Percentiles rank a stretch among this genome's conserved stretches.
These are phyloP conservation scores for Musa itinerans DNA, from an alignment of 176 grass and related monocot genomes.

Conservation along the genomic window DNA sequence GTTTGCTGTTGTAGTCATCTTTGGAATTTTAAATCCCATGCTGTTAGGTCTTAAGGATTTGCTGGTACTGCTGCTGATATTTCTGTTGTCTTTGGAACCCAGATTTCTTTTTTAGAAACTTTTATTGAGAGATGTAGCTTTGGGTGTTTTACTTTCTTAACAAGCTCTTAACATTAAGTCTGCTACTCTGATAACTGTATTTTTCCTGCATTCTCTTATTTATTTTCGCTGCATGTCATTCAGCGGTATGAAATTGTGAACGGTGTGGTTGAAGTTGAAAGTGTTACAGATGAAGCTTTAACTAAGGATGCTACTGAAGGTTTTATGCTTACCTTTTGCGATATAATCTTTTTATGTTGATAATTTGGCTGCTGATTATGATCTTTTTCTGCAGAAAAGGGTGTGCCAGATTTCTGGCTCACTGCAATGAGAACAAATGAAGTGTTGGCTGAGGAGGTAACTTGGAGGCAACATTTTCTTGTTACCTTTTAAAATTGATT, in stretches of 20 bases:
- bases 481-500: not conserved
- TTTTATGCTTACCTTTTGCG: not conserved
- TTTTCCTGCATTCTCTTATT: not conserved
- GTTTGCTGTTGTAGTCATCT: not conserved
- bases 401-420: conserved; percentile 93
- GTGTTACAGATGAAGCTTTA: conserved; percentile 36
- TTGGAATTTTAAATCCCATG: not conserved
- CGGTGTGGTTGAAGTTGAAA: conserved; percentile 66
- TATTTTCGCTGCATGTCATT: conserved; percentile 4
- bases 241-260: conserved; percentile 89
- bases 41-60: not conserved
- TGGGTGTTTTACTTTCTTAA: not conserved
- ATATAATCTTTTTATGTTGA: not conserved
- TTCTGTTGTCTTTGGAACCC: not conserved
- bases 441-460: conserved; percentile 77
- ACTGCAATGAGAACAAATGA: conserved; percentile 92
- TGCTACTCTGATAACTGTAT: not conserved
- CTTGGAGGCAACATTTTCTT: not conserved
- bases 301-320: conserved; percentile 27
- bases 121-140: not conserved
- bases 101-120: not conserved
- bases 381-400: conserved; percentile 41
- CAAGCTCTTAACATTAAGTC: not conserved
- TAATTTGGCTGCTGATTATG: conserved; percentile 7
- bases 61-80: too few relatives aligned